Evolutionary conservation across 371 early-diverging fungal species (phyloP), one percentile per base, ranked within the genome.

Genomic region (Synchytrium microbalum): DNA sequence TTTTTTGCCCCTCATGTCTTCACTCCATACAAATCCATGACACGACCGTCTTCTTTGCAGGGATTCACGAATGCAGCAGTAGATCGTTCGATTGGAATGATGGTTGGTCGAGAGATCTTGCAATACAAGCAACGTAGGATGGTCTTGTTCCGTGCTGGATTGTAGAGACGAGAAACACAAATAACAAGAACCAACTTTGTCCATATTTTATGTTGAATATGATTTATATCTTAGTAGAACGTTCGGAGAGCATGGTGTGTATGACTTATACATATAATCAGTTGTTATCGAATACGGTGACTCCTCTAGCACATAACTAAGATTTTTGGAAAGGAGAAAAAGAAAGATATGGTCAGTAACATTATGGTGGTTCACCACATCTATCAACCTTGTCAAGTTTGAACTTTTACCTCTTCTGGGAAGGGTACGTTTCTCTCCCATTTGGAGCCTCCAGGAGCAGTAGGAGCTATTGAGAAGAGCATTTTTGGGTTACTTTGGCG

Each of bases 41-140:
- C n/a, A n/a, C n/a, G n/a, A n/a, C n/a, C n/a, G n/a, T n/a, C n/a
- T n/a, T n/a, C n/a, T n/a, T n/a, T n/a, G 19, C 58, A 85, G 74
- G 87, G 89, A 33, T 92, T 80, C 65, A 75, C 84, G n/a, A 75
- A 84, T 2, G 80, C 79, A 53, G 83, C 91, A 16, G 80, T 94
- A 51, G 84, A 83, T 53, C 77, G 87, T 58, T 90, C 94, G 13
- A 76, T 96, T 55, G 80, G 82, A 59, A 84, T 89, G 58, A 79
- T 96, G 64, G 86, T 89, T 19, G 85, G 92, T 63, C 83, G 90
- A 67, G 95, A 92, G 58, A 84, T 88, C n/a, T 72, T 96, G 53
- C 86, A 86, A 71, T 91, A 91, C 77, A 82, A 83, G 68, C 85
- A 88, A 64, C 86, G 92, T 71, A 83, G 93, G 69, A 86, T 86